phyloP scores from a whole-genome alignment of 1,284 basidiomycete species.

The Bondarzewia mesenterica region DNA sequence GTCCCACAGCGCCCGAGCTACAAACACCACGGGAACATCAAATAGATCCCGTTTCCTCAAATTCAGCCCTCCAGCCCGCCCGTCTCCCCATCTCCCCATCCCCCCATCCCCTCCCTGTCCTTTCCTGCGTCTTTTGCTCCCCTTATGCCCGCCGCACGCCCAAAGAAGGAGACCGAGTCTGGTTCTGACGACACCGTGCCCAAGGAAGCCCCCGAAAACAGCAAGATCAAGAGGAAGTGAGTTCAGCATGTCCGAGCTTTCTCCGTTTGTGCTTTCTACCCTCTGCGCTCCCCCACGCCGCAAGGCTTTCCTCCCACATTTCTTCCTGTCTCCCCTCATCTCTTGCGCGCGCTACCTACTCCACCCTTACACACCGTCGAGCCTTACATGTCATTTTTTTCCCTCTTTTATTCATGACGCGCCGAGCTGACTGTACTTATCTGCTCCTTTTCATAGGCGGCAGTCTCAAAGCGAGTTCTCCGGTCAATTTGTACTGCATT shows the following conservation, averaged over 20 bases:
- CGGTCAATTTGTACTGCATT: constrained; percentile 10
- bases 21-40: constrained; percentile 12
- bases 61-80: constrained; percentile 8
- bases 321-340: not conserved
- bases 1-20: constrained; percentile 7
- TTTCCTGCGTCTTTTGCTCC: constrained; percentile 20
- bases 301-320: not conserved
- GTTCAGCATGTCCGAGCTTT: constrained; percentile 26
- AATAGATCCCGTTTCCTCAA: constrained; percentile 11
- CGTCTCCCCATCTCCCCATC: constrained; percentile 9
- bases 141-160: constrained; percentile 56
- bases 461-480: constrained; percentile 64
- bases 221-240: constrained; percentile 68
- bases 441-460: constrained; percentile 41
- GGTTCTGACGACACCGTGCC: constrained; percentile 47
- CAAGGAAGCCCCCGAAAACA: constrained; percentile 54
- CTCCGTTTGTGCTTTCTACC: constrained; percentile 20
- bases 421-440: constrained; percentile 12
- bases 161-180: constrained; percentile 56
- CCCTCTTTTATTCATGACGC: constrained; percentile 8
- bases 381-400: constrained; percentile 19
- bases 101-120: constrained; percentile 19
- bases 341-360: not conserved
- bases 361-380: constrained; percentile 2
- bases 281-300: constrained; percentile 7